Conservation (phyloP, 2,329 filamentous ascomycete species). For the Juglanconis oblonga region DNA sequence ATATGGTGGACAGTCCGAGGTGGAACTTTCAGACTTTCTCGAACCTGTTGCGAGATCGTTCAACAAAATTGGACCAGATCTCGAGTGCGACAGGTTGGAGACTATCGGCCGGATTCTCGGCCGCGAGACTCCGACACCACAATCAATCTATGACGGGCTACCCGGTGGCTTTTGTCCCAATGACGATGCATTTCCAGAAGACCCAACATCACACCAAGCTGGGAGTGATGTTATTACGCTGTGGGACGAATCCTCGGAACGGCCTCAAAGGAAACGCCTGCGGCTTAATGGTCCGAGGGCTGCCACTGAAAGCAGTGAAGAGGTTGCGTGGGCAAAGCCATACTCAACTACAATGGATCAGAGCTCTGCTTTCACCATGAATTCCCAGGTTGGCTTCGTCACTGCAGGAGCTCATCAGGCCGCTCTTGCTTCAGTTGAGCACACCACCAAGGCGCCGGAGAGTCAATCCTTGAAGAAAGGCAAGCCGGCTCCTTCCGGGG, state of each 20-base stretch:
- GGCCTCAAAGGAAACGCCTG: constrained; percentile 25
- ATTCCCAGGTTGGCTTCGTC: constrained; percentile 58
- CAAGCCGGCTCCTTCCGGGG: constrained; percentile 21
- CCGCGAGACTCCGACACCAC: constrained; percentile 56
- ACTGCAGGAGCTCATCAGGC: constrained; percentile 55
- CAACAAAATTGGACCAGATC: constrained; percentile 65
- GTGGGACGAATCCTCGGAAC: constrained; percentile 33
- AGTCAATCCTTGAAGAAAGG: constrained; percentile 25
- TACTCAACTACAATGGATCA: constrained; percentile 63
- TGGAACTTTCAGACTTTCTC: constrained; percentile 71
- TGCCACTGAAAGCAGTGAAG: constrained; percentile 26
- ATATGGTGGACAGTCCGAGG: constrained; percentile 48
- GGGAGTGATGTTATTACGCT: not conserved
- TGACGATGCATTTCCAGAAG: constrained; percentile 66
- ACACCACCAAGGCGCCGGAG: constrained; percentile 22
- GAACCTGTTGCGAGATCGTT: constrained; percentile 49
- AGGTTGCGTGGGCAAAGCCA: constrained; percentile 37
- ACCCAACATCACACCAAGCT: constrained; percentile 40
- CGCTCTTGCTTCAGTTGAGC: constrained; percentile 32
- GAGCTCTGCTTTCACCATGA: constrained; percentile 56
- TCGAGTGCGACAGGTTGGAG: constrained; percentile 60
- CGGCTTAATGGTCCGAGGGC: constrained; percentile 28
- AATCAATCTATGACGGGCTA: constrained; percentile 51
- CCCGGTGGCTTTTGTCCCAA: constrained; percentile 55
- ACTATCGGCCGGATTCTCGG: constrained; percentile 70